Conservation (phyloP, 2,329 filamentous ascomycete genomes). For the Aureobasidium melanogenum region DNA sequence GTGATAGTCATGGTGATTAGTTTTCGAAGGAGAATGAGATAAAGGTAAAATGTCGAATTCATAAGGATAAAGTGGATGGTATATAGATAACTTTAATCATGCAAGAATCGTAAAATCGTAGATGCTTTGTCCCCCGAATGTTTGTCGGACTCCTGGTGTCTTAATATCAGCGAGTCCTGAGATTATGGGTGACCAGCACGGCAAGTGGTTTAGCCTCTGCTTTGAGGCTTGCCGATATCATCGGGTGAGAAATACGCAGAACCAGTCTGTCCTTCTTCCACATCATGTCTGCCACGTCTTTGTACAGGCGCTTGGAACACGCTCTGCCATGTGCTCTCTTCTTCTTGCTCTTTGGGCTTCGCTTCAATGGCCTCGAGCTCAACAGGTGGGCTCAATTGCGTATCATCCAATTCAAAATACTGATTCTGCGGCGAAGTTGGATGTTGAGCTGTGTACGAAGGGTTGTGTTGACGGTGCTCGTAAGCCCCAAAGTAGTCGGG, state of each 20-base stretch:
- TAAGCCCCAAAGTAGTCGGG: background rate
- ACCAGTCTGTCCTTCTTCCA: background rate
- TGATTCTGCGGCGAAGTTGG: background rate
- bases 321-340: background rate
- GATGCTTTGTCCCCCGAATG: background rate
- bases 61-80: too few relatives aligned
- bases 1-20: too few relatives aligned
- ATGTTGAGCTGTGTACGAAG: background rate
- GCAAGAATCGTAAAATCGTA: background rate
- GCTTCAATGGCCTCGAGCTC: background rate
- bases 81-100: background rate
- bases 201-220: background rate
- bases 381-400: conserved; percentile 5
- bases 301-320: background rate
- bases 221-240: background rate
- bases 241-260: background rate
- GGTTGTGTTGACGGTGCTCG: background rate
- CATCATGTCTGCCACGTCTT: background rate
- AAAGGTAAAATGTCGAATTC: too few relatives aligned
- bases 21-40: too few relatives aligned
- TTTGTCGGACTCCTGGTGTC: too few relatives aligned
- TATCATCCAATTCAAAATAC: background rate
- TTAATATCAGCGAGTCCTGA: too few relatives aligned
- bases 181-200: too few relatives aligned
- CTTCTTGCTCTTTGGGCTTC: background rate